A percentile compares a stretch with the other conserved stretches of the same genome.
phyloP scores from a whole-genome alignment of 139 green algal genomes.

The Closterium sp. region DNA sequence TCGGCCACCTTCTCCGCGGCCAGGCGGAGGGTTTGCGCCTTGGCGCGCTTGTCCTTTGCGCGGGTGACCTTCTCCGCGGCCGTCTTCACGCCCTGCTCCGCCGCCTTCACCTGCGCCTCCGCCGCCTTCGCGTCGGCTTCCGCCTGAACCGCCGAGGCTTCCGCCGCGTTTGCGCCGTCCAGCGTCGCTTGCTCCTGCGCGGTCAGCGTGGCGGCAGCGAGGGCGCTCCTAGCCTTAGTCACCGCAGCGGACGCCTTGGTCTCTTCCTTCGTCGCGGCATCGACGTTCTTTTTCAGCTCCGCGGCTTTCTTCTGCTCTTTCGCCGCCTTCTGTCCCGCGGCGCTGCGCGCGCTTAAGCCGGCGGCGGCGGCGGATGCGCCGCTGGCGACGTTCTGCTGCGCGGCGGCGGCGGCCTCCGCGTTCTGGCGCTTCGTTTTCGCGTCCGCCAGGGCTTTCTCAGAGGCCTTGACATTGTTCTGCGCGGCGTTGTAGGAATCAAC shows the following conservation, averaged over 20 bases:
- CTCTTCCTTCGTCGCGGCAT: neutral
- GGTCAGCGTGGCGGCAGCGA: neutral
- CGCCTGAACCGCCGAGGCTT: neutral
- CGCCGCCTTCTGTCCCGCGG: neutral
- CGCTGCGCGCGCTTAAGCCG: neutral
- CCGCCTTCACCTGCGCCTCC: neutral
- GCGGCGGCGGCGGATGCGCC: neutral
- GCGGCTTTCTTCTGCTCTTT: neutral
- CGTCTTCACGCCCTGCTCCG: neutral
- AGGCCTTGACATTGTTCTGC: neutral
- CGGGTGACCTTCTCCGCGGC: neutral
- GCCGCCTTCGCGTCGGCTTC: neutral
- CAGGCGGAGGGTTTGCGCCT: neutral
- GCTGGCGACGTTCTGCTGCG: neutral
- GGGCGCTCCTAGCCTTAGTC: neutral
- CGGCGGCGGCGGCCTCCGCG: neutral
- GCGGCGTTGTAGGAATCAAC: neutral
- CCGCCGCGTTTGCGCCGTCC: neutral
- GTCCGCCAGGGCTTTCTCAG: neutral
- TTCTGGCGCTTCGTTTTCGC: neutral
- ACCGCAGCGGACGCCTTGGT: neutral
- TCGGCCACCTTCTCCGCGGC: neutral
- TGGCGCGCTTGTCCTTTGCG: neutral
- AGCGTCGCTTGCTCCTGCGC: neutral
- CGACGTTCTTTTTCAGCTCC: neutral